Base-by-base conservation (phyloP, 495 filamentous ascomycete species). In the Jackrogersella multiformis region DNA sequence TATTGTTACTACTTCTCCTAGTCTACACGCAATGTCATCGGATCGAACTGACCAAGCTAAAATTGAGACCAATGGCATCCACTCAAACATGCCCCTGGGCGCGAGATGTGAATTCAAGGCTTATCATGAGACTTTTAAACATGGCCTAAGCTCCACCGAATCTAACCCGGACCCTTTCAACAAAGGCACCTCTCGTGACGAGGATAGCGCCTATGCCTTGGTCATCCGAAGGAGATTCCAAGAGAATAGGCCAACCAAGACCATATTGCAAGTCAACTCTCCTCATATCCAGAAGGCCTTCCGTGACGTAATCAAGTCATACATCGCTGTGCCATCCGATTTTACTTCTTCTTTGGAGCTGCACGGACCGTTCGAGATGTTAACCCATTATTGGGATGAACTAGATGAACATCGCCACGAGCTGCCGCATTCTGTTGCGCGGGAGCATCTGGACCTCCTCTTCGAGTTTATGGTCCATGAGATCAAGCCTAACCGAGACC, bases 241-340 rank as follows among this genome's bases (percentile, higher is more conserved):
- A n/a, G 53, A 73, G 13, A 48, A 73, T 8, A 57, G 63, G 15
- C 66, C 72, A 8, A 70, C 71, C 46, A 76, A 73, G 61, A 78
- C 72, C 10, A 68, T 45, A 5, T 56, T 84, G 12, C 62, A 75
- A 16, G 74, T 84, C 60, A 81, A 84, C 54, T 84, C 82, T 1
- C 77, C 76, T 0, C 59, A 78, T 21, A 73, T 84, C 10, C 73
- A 81, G 20, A 67, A 66, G 38, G 72, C 74, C 13, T 72, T 74
- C 13, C 66, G 70, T n/a, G 57, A 70, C 9, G 70, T 79, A 4
- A 63, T 83, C 42, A 71, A 71, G n/a, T 79, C 74, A 28, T 80
- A 83, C 36, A 71, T 77, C 1, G 60, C 69, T 1, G 75, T 77
- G 8, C 73, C 77, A 6, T 68, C 75, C 0, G 76, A 78, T 53